Conservation (phyloP, 2,329 filamentous ascomycete species). For the Albophoma yamanashiensis region DNA sequence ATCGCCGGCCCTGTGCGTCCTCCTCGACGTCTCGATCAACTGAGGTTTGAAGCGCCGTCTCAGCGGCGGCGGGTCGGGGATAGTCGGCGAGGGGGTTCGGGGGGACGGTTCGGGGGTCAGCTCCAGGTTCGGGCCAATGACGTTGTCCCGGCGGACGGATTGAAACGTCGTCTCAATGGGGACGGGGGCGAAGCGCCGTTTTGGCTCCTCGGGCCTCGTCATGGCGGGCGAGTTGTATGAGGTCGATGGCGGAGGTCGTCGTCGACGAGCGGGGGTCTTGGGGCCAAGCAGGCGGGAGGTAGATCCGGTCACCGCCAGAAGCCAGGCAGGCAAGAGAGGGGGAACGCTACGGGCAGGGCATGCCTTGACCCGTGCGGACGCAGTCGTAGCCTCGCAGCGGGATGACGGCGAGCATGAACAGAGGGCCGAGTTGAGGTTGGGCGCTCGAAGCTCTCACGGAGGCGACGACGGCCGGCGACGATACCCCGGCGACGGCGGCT, state of each 20-base stretch:
- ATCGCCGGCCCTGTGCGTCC: constrained; percentile 58
- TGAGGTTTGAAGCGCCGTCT: constrained; percentile 60
- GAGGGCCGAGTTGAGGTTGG: background rate
- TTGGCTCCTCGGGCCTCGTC: constrained; percentile 29
- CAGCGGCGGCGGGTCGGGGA: constrained; percentile 27
- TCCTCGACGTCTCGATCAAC: constrained; percentile 68
- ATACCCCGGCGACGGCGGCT: background rate
- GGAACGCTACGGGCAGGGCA: background rate
- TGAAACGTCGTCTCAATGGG: constrained; percentile 64
- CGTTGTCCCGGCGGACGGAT: constrained; percentile 30
- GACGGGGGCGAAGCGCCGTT: constrained; percentile 54
- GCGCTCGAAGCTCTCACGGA: background rate
- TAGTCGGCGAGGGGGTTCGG: constrained; percentile 33
- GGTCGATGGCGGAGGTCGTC: background rate
- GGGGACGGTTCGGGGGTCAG: constrained; percentile 44
- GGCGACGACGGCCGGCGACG: background rate
- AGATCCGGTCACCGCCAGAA: background rate
- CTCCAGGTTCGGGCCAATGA: constrained; percentile 42
- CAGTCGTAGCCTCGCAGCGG: background rate
- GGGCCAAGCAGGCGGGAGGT: background rate
- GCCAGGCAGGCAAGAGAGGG: background rate
- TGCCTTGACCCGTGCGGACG: background rate
- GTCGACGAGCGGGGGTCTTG: background rate
- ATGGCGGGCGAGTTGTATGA: constrained; percentile 15
- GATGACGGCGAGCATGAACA: background rate